Evolutionary conservation across 768 basidiomycete genomes (phyloP).

Genomic region (Xanthoconium purpureum): DNA sequence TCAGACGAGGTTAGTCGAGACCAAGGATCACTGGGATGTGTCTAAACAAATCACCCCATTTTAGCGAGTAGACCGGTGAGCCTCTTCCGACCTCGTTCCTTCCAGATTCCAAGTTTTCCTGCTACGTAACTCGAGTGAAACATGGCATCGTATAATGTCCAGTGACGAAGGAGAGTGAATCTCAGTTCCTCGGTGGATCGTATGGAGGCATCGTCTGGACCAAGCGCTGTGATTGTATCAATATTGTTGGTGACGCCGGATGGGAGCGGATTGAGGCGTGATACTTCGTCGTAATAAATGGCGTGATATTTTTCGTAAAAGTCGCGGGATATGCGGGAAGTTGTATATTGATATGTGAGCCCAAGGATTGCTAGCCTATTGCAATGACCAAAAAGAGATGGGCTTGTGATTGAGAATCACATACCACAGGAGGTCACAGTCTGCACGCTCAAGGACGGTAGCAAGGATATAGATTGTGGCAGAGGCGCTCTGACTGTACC

Average conservation of each 20-base stretch:
- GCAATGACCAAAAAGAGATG: conserved; percentile 4
- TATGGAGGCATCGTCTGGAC: conserved; percentile 82
- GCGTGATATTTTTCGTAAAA: conserved; percentile 79
- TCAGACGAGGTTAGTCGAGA: conserved; percentile 13
- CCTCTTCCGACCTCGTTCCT: conserved; percentile 85
- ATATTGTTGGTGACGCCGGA: conserved; percentile 36
- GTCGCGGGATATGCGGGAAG: conserved; percentile 82
- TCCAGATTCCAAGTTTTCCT: conserved; percentile 94
- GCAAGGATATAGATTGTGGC: conserved; percentile 88
- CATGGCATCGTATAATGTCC: conserved; percentile 99
- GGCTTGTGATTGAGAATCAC: conserved; percentile 10
- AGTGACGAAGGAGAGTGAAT: conserved; percentile 94
- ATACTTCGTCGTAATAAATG: conserved; percentile 88
- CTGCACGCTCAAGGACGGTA: conserved; percentile 84
- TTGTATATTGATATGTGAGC: conserved; percentile 88
- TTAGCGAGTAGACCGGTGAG: conserved; percentile 92
- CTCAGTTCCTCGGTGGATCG: conserved; percentile 85
- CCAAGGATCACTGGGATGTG: neutral
- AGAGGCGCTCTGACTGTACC: conserved; percentile 86
- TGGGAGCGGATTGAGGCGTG: conserved; percentile 74
- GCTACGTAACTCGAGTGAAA: conserved; percentile 96
- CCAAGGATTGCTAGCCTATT: conserved; percentile 88
- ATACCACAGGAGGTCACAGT: conserved; percentile 92
- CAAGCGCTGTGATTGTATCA: conserved; percentile 49
- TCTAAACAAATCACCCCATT: conserved; percentile 75